Conservation (phyloP, 106 monocot genomes). For the Dendrobium chrysotoxum region DNA sequence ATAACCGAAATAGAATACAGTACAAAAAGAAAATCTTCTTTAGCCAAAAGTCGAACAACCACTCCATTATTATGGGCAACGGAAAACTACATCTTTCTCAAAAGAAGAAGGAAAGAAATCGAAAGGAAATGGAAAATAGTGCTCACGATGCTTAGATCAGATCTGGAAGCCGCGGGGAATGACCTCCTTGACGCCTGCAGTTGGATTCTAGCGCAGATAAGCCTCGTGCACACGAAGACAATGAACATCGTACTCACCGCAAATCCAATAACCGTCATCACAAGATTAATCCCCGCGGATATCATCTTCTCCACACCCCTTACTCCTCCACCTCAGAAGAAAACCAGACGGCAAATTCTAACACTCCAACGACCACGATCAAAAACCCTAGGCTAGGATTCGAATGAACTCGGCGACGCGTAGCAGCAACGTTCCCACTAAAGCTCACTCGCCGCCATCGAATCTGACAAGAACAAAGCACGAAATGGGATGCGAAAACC, state of each 20-base stretch:
- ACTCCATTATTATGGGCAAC: background rate
- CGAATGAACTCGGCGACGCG: background rate
- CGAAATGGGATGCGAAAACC: background rate
- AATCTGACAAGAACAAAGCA: background rate
- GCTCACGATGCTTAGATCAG: constrained; percentile 47
- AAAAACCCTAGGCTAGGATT: background rate
- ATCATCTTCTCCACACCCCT: constrained; percentile 17
- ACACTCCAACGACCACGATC: background rate
- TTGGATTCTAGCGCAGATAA: constrained; percentile 66
- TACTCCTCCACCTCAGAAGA: background rate
- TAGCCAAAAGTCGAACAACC: background rate
- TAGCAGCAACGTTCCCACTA: background rate
- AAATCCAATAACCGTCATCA: constrained; percentile 75
- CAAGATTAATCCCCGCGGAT: constrained; percentile 46
- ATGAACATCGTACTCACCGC: constrained; percentile 74
- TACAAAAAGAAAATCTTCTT: background rate
- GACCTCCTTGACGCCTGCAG: constrained; percentile 32
- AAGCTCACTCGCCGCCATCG: constrained; percentile 2
- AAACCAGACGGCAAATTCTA: background rate
- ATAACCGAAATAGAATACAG: background rate
- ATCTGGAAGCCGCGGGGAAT: constrained; percentile 36
- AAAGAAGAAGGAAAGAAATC: background rate
- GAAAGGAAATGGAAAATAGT: background rate
- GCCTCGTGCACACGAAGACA: constrained; percentile 68
- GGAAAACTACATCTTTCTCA: background rate